These are phyloP conservation scores for Pleurotus giganteus DNA, from an alignment of 768 basidiomycete genomes.

Conservation along the genomic window DNA sequence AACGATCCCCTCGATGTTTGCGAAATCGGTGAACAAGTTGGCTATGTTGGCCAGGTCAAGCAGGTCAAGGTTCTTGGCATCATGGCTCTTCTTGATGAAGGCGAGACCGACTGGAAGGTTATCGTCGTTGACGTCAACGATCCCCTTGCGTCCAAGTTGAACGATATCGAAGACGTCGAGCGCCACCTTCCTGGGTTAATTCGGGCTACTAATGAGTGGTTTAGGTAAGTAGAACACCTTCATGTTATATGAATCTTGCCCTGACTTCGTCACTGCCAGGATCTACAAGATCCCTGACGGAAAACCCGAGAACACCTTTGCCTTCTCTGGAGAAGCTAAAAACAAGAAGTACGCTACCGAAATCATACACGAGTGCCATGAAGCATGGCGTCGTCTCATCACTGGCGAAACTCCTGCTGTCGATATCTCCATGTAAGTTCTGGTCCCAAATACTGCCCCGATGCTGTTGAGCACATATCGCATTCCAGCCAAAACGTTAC, in stretches of 20 bases:
- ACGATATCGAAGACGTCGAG: slow-evolving; percentile 99
- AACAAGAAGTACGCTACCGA: slow-evolving; percentile 99
- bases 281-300: slow-evolving; percentile 97
- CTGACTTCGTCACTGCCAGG: slow-evolving; percentile 32
- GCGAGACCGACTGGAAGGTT: slow-evolving; percentile 99
- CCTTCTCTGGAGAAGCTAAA: slow-evolving; percentile 99
- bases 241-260: background rate
- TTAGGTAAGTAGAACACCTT: slow-evolving; percentile 58
- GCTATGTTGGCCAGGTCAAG: slow-evolving; percentile 96
- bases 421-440: slow-evolving; percentile 81
- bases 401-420: slow-evolving; percentile 75
- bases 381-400: slow-evolving; percentile 95
- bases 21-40: slow-evolving; percentile 98
- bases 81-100: slow-evolving; percentile 99
- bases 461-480: slow-evolving; percentile 8
- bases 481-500: slow-evolving; percentile 74
- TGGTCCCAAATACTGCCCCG: slow-evolving; percentile 5
- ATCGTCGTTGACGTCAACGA: slow-evolving; percentile 96
- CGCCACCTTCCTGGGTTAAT: slow-evolving; percentile 95
- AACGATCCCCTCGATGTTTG: slow-evolving; percentile 99
- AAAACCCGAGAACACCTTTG: slow-evolving; percentile 96
- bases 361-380: slow-evolving; percentile 98
- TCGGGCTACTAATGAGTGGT: slow-evolving; percentile 99
- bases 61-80: slow-evolving; percentile 99
- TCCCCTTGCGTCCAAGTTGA: slow-evolving; percentile 93